These are phyloP conservation scores for Globisporangium irregulare DNA, from an alignment of 352 stramenopile species.

Conservation along the genomic window DNA sequence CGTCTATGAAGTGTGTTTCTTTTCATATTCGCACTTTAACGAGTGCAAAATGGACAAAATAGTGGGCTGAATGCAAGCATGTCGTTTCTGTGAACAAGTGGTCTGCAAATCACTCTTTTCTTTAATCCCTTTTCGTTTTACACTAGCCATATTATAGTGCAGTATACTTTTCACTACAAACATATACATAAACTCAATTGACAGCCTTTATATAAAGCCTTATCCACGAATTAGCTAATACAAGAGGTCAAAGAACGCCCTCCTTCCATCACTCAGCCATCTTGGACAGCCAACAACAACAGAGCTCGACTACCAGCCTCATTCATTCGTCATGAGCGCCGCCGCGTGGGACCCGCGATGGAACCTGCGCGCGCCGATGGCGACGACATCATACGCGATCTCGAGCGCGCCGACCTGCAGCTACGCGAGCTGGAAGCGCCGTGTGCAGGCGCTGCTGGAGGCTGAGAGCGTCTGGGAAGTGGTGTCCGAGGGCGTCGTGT, in stretches of 20 bases:
- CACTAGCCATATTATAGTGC: background rate
- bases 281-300: background rate
- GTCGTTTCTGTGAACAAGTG: background rate
- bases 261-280: background rate
- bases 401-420: background rate
- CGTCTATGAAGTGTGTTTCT: background rate
- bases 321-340: slow-evolving; percentile 7
- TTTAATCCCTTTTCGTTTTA: background rate
- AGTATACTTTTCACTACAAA: background rate
- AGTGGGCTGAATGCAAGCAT: background rate
- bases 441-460: slow-evolving; percentile 15
- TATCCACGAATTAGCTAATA: background rate
- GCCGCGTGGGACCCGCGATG: slow-evolving; percentile 5
- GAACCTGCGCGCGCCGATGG: slow-evolving; percentile 5
- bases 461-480: slow-evolving; percentile 15
- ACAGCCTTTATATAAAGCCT: background rate
- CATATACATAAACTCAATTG: background rate
- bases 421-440: slow-evolving; percentile 13
- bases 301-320: background rate
- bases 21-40: background rate
- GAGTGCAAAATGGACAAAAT: background rate
- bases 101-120: background rate
- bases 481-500: slow-evolving; percentile 11
- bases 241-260: background rate
- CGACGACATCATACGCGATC: background rate